These are phyloP conservation scores for Thymus mandschuricus DNA, from an alignment of 257 asterid species.

Conservation along the genomic window DNA sequence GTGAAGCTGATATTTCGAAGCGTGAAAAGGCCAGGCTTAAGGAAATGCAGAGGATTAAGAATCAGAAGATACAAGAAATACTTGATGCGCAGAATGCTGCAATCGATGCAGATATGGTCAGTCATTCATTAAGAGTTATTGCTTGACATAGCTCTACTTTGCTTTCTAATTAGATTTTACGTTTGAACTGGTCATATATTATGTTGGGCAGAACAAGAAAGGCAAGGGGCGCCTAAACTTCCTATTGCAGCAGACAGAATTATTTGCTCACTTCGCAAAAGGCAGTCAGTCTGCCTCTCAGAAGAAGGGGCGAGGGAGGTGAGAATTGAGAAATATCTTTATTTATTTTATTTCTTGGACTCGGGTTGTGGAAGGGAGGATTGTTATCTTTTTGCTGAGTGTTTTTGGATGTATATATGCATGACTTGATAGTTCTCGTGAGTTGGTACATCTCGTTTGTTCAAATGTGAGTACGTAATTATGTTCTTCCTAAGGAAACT, in stretches of 20 bases:
- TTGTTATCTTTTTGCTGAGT: constrained; percentile 30
- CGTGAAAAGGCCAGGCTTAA: constrained; percentile 74
- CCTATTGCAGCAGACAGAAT: constrained; percentile 95
- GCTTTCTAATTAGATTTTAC: background rate
- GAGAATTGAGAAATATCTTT: constrained; percentile 35
- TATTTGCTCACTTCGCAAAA: constrained; percentile 98
- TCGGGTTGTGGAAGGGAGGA: background rate
- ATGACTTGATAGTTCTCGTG: constrained; percentile 5
- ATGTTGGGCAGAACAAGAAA: constrained; percentile 72
- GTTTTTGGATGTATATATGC: background rate
- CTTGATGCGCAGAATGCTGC: constrained; percentile 90
- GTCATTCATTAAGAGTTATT: constrained; percentile 23
- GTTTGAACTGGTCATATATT: constrained; percentile 30
- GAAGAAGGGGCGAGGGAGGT: constrained; percentile 92
- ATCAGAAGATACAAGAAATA: constrained; percentile 87
- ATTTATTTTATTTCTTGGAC: background rate
- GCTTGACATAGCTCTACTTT: background rate
- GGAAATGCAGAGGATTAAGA: constrained; percentile 84
- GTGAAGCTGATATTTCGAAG: constrained; percentile 56
- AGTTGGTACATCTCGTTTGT: background rate
- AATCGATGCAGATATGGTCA: constrained; percentile 91
- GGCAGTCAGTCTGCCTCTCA: constrained; percentile 67
- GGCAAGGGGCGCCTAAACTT: constrained; percentile 93
- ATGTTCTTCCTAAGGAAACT: background rate
- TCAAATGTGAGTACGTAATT: constrained; percentile 1